These are phyloP conservation scores for Fagopyrum homotropicum DNA, from an alignment of 148 eudicot genomes.

Conservation along the genomic window DNA sequence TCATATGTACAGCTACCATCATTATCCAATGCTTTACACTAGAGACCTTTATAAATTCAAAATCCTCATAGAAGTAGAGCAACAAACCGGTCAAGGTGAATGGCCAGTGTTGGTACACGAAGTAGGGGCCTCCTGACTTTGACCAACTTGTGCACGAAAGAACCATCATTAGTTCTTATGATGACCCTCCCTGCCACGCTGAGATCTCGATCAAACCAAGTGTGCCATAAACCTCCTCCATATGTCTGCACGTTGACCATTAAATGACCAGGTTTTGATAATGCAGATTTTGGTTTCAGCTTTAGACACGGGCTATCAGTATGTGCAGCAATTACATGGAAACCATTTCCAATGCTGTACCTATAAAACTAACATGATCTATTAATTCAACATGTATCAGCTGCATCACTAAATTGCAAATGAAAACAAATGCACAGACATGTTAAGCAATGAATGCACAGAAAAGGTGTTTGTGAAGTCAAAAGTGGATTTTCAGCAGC, in stretches of 20 bases:
- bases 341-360: slow-evolving; percentile 71
- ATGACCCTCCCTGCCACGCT: slow-evolving; percentile 94
- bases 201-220: slow-evolving; percentile 96
- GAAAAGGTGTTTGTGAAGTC: background rate
- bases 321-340: slow-evolving; percentile 93
- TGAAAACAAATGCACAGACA: slow-evolving; percentile 3
- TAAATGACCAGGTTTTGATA: slow-evolving; percentile 75
- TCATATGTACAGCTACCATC: background rate
- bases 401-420: background rate
- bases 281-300: slow-evolving; percentile 87
- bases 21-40: background rate
- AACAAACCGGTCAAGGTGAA: slow-evolving; percentile 84
- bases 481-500: background rate
- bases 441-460: background rate
- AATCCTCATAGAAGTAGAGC: slow-evolving; percentile 19
- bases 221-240: slow-evolving; percentile 97
- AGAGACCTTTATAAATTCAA: background rate
- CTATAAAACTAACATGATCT: slow-evolving; percentile 43
- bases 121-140: slow-evolving; percentile 70
- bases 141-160: slow-evolving; percentile 74
- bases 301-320: slow-evolving; percentile 96
- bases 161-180: slow-evolving; percentile 64
- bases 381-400: background rate
- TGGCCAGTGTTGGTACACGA: slow-evolving; percentile 87
- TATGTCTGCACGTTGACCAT: slow-evolving; percentile 96